phyloP scores from a whole-genome alignment of 2,329 filamentous ascomycete species.

The Cercospora zeina region DNA sequence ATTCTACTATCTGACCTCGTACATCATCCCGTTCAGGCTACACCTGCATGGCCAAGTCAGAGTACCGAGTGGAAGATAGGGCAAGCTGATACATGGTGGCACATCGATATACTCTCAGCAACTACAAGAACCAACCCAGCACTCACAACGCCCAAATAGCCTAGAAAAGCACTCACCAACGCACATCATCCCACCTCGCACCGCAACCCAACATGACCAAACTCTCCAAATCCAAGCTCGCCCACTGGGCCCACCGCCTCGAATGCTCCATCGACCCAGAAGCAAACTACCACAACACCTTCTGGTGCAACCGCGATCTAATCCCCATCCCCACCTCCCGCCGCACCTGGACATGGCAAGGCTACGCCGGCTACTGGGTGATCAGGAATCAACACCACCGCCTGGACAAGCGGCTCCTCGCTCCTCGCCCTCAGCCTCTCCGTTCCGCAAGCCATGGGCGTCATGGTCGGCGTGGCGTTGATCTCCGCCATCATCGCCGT shows the following conservation, averaged over 20 bases:
- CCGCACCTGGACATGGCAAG: constrained; percentile 28
- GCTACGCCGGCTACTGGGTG: constrained; percentile 27
- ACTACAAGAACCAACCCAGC: background rate
- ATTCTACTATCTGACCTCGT: background rate
- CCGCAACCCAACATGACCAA: background rate
- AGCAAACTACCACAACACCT: constrained; percentile 25
- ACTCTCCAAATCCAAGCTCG: background rate
- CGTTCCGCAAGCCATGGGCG: constrained; percentile 34
- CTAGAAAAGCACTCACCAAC: background rate
- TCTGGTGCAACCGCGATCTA: constrained; percentile 25
- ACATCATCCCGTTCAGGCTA: background rate
- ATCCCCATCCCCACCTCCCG: constrained; percentile 20
- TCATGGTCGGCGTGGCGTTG: constrained; percentile 40
- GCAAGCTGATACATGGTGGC: background rate
- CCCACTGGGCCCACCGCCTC: constrained; percentile 20
- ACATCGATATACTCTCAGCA: background rate
- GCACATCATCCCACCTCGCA: background rate
- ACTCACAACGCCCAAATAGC: background rate
- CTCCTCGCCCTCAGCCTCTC: constrained; percentile 22
- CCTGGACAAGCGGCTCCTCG: constrained; percentile 22
- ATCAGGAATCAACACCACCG: constrained; percentile 27
- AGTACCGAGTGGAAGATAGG: background rate
- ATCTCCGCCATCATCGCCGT: constrained; percentile 41
- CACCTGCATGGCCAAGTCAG: background rate
- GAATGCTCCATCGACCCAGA: constrained; percentile 23